Conservation (phyloP, 352 stramenopile species). For the Globisporangium lucens region DNA sequence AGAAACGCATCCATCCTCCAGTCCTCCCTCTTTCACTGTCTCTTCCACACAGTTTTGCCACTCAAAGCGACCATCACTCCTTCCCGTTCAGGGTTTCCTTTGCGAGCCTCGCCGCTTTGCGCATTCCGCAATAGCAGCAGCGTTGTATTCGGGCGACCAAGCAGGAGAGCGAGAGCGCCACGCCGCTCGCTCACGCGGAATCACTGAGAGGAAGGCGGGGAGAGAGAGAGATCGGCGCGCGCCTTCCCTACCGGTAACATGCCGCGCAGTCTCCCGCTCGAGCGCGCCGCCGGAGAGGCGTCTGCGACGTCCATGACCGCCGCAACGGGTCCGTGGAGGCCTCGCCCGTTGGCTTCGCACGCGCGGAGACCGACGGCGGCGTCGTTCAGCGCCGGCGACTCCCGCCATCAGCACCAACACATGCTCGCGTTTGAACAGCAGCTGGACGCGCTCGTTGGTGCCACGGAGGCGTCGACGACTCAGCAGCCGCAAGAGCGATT, state of each 20-base stretch:
- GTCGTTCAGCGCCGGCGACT: constrained; percentile 25
- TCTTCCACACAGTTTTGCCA: neutral
- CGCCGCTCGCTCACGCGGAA: neutral
- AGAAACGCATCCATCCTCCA: neutral
- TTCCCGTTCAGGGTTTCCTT: neutral
- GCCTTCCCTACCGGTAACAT: neutral
- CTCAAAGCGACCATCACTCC: neutral
- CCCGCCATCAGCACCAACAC: constrained; percentile 8
- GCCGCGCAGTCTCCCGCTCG: constrained; percentile 18
- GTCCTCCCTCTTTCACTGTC: neutral
- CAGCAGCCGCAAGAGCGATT: constrained; percentile 7
- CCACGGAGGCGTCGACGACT: neutral
- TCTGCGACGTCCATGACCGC: constrained; percentile 10
- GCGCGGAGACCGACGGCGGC: constrained; percentile 13
- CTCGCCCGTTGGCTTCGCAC: neutral
- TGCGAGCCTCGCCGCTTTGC: neutral
- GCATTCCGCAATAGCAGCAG: neutral
- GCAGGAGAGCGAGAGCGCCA: neutral
- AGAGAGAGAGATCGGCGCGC: neutral
- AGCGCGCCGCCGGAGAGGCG: neutral
- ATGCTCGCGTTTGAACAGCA: constrained; percentile 17
- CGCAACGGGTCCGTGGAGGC: constrained; percentile 11
- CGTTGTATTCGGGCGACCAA: neutral
- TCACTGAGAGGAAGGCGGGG: neutral
- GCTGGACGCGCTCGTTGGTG: constrained; percentile 16